A percentile compares a stretch with the other conserved stretches of the same genome.
These are phyloP conservation scores for Umbelopsis sp. DNA, from an alignment of 371 early-diverging fungal species.

Conservation along the genomic window DNA sequence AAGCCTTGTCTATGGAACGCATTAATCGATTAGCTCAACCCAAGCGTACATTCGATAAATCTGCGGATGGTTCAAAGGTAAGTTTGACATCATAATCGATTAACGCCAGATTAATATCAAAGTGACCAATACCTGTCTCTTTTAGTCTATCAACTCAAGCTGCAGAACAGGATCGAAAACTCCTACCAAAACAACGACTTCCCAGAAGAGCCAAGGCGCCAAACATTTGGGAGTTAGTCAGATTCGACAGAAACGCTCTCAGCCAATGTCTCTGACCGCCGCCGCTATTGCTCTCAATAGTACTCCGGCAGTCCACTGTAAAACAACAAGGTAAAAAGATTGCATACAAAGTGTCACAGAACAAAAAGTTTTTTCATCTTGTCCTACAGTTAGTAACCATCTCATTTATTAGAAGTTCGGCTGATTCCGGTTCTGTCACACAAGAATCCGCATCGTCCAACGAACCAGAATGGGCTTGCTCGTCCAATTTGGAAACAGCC, in stretches of 20 bases:
- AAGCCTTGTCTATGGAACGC: neutral
- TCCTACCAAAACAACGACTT: neutral
- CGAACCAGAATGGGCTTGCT: neutral
- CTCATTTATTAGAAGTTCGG: neutral
- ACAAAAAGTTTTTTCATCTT: neutral
- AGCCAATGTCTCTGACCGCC: slow-evolving; percentile 8
- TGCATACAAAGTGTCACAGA: neutral
- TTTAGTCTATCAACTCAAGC: neutral
- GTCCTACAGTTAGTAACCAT: neutral
- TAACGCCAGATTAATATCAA: neutral
- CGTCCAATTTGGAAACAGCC: neutral
- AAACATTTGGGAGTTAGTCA: neutral
- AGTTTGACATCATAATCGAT: neutral
- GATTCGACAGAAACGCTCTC: slow-evolving; percentile 1
- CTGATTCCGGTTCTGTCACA: neutral
- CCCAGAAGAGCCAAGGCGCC: neutral
- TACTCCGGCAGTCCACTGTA: neutral
- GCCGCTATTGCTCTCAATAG: slow-evolving; percentile 1
- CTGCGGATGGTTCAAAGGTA: neutral
- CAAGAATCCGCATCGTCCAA: neutral
- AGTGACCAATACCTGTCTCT: neutral
- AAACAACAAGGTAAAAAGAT: neutral
- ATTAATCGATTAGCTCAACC: slow-evolving; percentile 11
- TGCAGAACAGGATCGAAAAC: neutral
- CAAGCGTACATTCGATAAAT: neutral